Evolutionary conservation across 2,329 filamentous ascomycete genomes (phyloP), one percentile per base, ranked within the genome.

Genomic region (Penicillium palitans): DNA sequence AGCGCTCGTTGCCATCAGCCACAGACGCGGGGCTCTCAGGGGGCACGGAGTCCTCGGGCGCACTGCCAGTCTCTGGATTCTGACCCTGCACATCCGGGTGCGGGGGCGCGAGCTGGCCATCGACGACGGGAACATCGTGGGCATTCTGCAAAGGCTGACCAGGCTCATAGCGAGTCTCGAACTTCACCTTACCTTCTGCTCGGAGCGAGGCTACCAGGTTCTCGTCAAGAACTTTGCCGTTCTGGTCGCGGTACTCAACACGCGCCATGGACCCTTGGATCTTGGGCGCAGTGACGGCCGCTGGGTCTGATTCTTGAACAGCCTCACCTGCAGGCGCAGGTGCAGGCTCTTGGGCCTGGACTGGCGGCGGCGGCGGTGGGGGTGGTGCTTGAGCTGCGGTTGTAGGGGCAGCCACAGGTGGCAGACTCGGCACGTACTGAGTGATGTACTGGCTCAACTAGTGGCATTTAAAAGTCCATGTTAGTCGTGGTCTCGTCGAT

Each of bases 101-200:
- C 60, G 80, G 79, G 46, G 81, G 83, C 52, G 79, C 83, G 24
- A 73, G 63, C 52, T 75, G 66, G 37, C 72, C 73, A 56, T 79
- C 70, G 25, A 75, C 64, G 48, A 74, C 65, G 17, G 72, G 68
- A n/a, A 96, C 77, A 71, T 96, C 90, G 65, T 93, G 91, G 59
- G 93, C 95, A 44, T 86, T 75, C 52, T 84, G 85, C 56, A 98
- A 77, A 58, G 91, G 88, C 9, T 92, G 97, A 64, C 90, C 85
- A n/a, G 93, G 97, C 81, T 98, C 93, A 73, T 97, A 97, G 66
- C 89, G 89, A 13, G 95, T 98, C 79, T 96, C 88, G 79, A 99
- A 97, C 69, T 91, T 91, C 59, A 98, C 93, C 77, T 96, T 96
- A 69, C 93, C 95, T 74, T 93, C 85, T 44, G 73, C 72, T 25